phyloP scores from a whole-genome alignment of 306 rosid species.

The Astragalus glycyphyllos region DNA sequence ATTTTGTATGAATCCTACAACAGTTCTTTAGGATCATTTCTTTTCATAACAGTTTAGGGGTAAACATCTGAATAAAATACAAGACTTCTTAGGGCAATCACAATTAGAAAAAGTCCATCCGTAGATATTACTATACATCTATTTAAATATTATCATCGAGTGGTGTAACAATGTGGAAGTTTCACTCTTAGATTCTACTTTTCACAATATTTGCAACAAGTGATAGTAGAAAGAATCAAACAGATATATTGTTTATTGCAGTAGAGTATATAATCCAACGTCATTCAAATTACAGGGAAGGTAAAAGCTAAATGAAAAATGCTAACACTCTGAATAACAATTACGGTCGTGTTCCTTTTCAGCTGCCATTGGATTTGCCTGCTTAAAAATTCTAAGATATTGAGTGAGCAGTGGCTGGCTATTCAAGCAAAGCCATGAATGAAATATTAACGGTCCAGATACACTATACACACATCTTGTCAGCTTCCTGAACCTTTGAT shows the following conservation, averaged over 20 bases:
- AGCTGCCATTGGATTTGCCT: slow-evolving; percentile 28
- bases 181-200: background rate
- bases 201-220: slow-evolving; percentile 28
- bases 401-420: slow-evolving; percentile 19
- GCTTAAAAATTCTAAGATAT: slow-evolving; percentile 33
- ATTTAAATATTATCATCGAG: no score
- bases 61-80: no score
- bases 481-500: slow-evolving; percentile 44
- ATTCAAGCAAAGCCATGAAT: slow-evolving; percentile 40
- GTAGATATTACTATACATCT: no score
- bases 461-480: slow-evolving; percentile 58
- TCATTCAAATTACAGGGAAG: slow-evolving; percentile 27
- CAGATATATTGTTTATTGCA: slow-evolving; percentile 24
- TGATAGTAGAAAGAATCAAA: background rate
- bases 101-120: no score
- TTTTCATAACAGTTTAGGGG: no score
- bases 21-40: no score
- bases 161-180: no score
- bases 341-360: slow-evolving; percentile 25
- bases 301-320: slow-evolving; percentile 16
- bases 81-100: no score
- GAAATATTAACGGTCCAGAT: slow-evolving; percentile 38
- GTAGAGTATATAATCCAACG: slow-evolving; percentile 20
- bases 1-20: no score
- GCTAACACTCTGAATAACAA: slow-evolving; percentile 33